Evolutionary conservation across 768 basidiomycete genomes (phyloP), one percentile per base, ranked within the genome.

Genomic region (Coprinopsis cinerea): DNA sequence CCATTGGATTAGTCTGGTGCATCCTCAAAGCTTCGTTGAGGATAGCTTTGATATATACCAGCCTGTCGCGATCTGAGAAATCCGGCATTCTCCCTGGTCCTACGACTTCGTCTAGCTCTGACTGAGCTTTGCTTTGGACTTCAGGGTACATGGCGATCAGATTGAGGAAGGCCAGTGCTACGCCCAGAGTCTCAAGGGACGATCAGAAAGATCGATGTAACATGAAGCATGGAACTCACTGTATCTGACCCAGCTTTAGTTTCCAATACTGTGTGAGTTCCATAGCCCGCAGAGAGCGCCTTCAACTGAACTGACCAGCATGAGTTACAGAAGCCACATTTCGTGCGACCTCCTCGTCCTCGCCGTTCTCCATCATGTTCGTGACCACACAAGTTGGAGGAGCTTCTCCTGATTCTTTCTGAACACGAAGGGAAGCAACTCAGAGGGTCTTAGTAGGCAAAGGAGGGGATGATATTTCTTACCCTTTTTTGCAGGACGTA

Each of bases 141-240:
- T 69, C 68, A 0, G 68, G 71, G 53, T 71, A 55, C 66, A 73
- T 70, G 11, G 67, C 68, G 10, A 75, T 59, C 23, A 73, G 39
- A 48, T 73, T 67, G 18, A 53, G 51, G 9, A 35, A 37, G 2
- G 39, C 22, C 36, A 26, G 6, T 17, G 37, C 25, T 9, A 22
- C 5, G 25, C 48, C 48, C 0, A 40, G 2, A 26, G 14, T 49
- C 48, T 48, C 15, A n/a, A 34, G n/a, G 30, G n/a, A n/a, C n/a
- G 30, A 9, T 9, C n/a, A n/a, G n/a, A n/a, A n/a, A 34, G n/a
- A n/a, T n/a, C n/a, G 9, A n/a, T n/a, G n/a, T n/a, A n/a, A n/a
- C n/a, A n/a, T n/a, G n/a, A n/a, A 34, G 30, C 9, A 9, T 9
- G 30, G 9, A 9, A 9, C 30, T 34, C 9, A 34, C 30, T n/a